phyloP scores from a whole-genome alignment of 75 land plant genomes.

The Chamaecyparis obtusa region DNA sequence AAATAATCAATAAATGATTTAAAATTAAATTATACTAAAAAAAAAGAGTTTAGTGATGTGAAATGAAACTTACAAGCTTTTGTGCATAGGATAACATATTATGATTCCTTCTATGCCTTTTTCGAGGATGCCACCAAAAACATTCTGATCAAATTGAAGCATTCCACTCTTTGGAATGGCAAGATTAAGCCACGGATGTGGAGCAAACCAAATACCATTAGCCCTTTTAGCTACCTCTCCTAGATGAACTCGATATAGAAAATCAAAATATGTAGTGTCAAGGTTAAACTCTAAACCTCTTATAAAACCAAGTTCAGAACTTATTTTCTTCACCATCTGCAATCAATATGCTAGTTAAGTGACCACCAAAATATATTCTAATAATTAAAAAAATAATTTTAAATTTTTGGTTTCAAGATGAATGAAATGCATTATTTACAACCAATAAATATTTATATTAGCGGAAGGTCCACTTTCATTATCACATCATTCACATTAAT shows the following conservation, averaged over 20 bases:
- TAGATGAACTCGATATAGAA: constrained; percentile 15
- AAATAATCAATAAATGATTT: no score
- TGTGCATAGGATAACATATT: constrained; percentile 11
- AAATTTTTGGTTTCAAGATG: no score
- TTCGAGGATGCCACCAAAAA: constrained; percentile 5
- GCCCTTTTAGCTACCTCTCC: constrained; percentile 5
- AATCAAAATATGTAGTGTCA: constrained; percentile 18
- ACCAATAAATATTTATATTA: no score
- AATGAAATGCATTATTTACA: no score
- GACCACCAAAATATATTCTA: no score
- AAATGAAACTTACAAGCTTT: constrained; percentile 17
- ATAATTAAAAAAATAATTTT: no score
- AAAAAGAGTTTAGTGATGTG: background rate
- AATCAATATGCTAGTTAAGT: background rate
- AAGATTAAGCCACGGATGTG: constrained; percentile 20
- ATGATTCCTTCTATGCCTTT: constrained; percentile 20
- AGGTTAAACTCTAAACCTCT: constrained; percentile 3
- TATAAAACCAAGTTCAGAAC: constrained; percentile 4
- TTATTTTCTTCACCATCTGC: background rate
- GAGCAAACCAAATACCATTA: constrained; percentile 15
- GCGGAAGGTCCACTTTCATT: no score
- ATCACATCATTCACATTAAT: no score
- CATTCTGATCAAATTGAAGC: background rate
- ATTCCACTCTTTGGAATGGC: constrained; percentile 18
- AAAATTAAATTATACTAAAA: background rate